Percentiles rank a stretch among this genome's conserved stretches.
These are phyloP conservation scores for Xylariaceae sp. DNA, from an alignment of 2,329 filamentous ascomycete species.

Conservation along the genomic window DNA sequence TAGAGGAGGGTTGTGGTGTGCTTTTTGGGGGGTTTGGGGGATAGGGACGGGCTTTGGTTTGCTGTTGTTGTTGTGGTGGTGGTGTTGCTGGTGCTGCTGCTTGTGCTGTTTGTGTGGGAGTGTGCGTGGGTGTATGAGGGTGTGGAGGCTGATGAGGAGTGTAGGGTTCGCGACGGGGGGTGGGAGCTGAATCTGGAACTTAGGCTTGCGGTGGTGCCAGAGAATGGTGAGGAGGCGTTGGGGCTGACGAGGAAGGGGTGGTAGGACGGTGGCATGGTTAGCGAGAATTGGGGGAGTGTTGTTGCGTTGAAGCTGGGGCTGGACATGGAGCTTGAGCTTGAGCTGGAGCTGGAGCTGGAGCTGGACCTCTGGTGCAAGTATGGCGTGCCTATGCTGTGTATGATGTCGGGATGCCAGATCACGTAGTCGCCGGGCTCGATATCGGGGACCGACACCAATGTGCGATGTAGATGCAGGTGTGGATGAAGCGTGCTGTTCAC, in stretches of 20 bases:
- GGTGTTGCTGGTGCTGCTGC: not conserved
- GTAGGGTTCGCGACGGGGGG: not conserved
- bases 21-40: constrained; percentile 58
- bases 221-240: constrained; percentile 14
- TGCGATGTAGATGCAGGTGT: constrained; percentile 59
- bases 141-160: not conserved
- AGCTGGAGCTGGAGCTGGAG: not conserved
- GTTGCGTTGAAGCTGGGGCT: not conserved
- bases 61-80: constrained; percentile 4
- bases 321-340: not conserved
- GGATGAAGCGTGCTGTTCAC: constrained; percentile 61
- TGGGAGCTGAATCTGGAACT: constrained; percentile 5
- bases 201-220: constrained; percentile 33
- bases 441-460: constrained; percentile 66
- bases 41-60: constrained; percentile 17
- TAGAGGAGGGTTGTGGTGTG: constrained; percentile 60
- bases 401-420: constrained; percentile 74
- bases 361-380: constrained; percentile 40
- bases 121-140: not conserved
- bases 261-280: not conserved
- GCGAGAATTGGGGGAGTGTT: constrained; percentile 1
- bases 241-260: not conserved
- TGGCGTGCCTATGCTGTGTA: constrained; percentile 76
- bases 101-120: not conserved
- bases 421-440: constrained; percentile 72